Conservation (phyloP, 1,139 yeast genomes). For the Suhomyces bokatorum region DNA sequence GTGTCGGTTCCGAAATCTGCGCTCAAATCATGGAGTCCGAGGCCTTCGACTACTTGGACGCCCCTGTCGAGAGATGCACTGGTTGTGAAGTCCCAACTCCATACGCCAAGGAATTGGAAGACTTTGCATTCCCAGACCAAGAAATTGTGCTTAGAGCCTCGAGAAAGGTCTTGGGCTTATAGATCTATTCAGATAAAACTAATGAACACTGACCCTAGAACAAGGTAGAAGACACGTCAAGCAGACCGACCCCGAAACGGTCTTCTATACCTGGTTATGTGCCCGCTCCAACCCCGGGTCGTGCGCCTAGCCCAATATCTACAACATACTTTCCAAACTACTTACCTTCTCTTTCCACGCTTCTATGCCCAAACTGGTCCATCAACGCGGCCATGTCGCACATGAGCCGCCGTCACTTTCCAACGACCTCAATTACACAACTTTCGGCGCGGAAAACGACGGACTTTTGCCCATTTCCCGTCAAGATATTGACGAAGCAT, state of each 20-base stretch:
- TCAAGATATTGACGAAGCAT: conserved; percentile 23
- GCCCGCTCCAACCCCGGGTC: background rate
- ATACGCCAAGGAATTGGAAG: conserved; percentile 94
- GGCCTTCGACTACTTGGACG: conserved; percentile 97
- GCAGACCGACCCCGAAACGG: too few relatives aligned
- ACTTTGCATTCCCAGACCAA: conserved; percentile 97
- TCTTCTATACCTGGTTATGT: too few relatives aligned
- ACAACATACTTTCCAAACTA: background rate
- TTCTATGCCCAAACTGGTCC: conserved; percentile 13
- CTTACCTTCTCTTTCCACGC: background rate
- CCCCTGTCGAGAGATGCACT: conserved; percentile 97
- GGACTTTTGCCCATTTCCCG: conserved; percentile 36
- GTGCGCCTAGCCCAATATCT: background rate
- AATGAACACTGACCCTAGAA: background rate
- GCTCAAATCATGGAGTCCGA: conserved; percentile 99
- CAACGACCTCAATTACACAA: conserved; percentile 22
- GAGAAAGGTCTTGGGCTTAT: conserved; percentile 81
- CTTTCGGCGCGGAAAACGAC: conserved; percentile 35
- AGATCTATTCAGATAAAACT: conserved; percentile 14
- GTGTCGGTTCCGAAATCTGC: conserved; percentile 97
- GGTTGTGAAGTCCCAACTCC: conserved; percentile 99
- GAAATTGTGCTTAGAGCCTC: conserved; percentile 89
- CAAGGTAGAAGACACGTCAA: background rate
- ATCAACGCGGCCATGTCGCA: conserved; percentile 20
- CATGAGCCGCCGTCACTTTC: conserved; percentile 17